Conservation (phyloP, 2,329 filamentous ascomycete species). For the Stemphylium vesicarium region DNA sequence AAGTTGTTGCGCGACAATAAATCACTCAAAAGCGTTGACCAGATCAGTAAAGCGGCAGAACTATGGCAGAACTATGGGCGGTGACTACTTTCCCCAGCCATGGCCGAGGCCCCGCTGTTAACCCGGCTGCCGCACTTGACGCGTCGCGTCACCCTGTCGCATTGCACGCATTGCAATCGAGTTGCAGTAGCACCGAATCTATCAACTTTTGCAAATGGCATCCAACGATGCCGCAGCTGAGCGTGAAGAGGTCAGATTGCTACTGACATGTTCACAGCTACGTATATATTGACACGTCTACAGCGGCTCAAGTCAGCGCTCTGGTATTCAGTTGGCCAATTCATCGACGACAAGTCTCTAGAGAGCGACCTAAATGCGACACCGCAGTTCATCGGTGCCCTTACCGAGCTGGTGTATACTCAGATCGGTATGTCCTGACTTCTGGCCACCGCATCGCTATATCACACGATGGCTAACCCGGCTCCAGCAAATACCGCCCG, state of each 20-base stretch:
- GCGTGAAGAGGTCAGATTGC: constrained; percentile 40
- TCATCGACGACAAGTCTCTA: constrained; percentile 84
- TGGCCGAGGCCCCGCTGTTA: constrained; percentile 26
- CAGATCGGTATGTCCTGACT: constrained; percentile 72
- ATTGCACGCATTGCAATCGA: neutral
- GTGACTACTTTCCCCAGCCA: constrained; percentile 8
- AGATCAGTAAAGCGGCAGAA: constrained; percentile 9
- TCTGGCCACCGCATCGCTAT: neutral
- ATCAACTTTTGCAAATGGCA: constrained; percentile 28
- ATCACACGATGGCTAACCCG: constrained; percentile 1
- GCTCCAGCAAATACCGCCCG: constrained; percentile 49
- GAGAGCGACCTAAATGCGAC: constrained; percentile 81
- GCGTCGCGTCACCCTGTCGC: constrained; percentile 26
- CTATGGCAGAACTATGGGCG: constrained; percentile 19
- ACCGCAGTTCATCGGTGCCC: constrained; percentile 80
- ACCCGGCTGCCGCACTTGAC: constrained; percentile 6
- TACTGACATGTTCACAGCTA: neutral
- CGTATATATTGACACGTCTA: constrained; percentile 2
- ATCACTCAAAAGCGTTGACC: constrained; percentile 17
- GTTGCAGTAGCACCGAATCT: constrained; percentile 1
- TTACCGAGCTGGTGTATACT: constrained; percentile 83
- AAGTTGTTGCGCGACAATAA: constrained; percentile 8
- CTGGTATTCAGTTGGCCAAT: constrained; percentile 56
- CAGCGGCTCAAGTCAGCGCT: constrained; percentile 58
- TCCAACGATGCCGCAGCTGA: constrained; percentile 32